These are phyloP conservation scores for Ustilago crameri DNA, from an alignment of 1,284 basidiomycete genomes.

Conservation along the genomic window DNA sequence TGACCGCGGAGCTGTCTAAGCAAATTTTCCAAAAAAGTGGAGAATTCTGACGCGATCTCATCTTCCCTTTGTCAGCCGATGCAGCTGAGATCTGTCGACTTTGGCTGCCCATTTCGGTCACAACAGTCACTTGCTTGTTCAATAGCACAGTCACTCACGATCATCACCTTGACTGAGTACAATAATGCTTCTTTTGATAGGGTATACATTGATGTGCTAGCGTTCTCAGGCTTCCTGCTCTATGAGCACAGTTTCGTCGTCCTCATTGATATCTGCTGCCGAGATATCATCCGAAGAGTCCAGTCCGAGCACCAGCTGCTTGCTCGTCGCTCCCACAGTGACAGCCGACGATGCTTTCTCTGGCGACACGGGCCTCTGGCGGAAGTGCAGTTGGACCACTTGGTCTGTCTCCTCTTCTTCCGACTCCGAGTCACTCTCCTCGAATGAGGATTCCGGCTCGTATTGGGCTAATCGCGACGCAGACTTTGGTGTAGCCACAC, in stretches of 20 bases:
- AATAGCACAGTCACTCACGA: too few relatives aligned
- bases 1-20: constrained; percentile 5
- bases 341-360: background rate
- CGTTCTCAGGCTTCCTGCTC: background rate
- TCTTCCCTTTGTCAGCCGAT: background rate
- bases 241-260: constrained; percentile 29
- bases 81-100: too few relatives aligned
- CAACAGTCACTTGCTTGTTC: too few relatives aligned
- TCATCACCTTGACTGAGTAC: too few relatives aligned
- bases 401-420: constrained; percentile 12
- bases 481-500: constrained; percentile 2
- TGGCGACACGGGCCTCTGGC: background rate
- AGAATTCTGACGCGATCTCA: background rate
- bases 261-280: constrained; percentile 5
- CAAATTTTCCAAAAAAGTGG: background rate
- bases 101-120: too few relatives aligned
- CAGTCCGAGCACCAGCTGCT: constrained; percentile 23
- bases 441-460: constrained; percentile 14
- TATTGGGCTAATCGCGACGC: background rate
- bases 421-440: constrained; percentile 17
- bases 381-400: constrained; percentile 21
- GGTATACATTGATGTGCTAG: constrained; percentile 4
- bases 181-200: background rate
- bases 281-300: constrained; percentile 18
- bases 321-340: background rate